Evolutionary conservation across 176 grass and related monocot species (phyloP), one percentile per base, ranked within the genome.

Genomic region (Zea luxurians): DNA sequence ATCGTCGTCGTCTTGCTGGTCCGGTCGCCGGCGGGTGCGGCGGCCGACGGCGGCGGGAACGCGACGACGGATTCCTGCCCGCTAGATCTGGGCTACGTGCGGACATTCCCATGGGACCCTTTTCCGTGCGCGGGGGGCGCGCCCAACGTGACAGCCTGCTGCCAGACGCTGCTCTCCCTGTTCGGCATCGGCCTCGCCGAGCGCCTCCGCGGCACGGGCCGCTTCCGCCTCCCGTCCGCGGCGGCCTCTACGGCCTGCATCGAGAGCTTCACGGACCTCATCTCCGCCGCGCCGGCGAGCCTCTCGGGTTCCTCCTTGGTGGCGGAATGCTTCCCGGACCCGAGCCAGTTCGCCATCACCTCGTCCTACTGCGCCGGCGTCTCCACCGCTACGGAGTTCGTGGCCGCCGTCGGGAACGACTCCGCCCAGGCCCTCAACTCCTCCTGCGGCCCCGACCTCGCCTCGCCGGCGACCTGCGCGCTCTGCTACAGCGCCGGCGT

Each of bases 81-180:
- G 47, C 58, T 95, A 13, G 84, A 92, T 68, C 44, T 95, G 46
- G 35, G 78, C 64, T 95, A 92, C 86, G 92, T 95, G 61, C 12
- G 64, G n/a, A 78, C 81, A 20, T 95, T 89, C 89, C 83, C 86
- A 13, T 95, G 92, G 92, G 89, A 95, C 86, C 17, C 61, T n/a
- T 17, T 69, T 20, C 46, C 78, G 58, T 95, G 92, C 84, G 63
- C 59, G 10, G 71, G 52, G 2, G 8, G 6, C 44, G 9, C 68
- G 20, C 57, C 36, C 69, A 92, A 95, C 86, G 48, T 83, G 40
- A 89, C 74, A 34, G 45, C 50, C 20, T 95, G 92, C 84, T 89
- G 89, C 66, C 55, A 59, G 37, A 85, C 86, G 81, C 84, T 92
- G 73, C 84, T 87, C 12, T 87, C 86, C 75, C 18, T 95, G 13